Base-by-base conservation (phyloP, 352 stramenopile genomes). In the Globisporangium echinulatum region DNA sequence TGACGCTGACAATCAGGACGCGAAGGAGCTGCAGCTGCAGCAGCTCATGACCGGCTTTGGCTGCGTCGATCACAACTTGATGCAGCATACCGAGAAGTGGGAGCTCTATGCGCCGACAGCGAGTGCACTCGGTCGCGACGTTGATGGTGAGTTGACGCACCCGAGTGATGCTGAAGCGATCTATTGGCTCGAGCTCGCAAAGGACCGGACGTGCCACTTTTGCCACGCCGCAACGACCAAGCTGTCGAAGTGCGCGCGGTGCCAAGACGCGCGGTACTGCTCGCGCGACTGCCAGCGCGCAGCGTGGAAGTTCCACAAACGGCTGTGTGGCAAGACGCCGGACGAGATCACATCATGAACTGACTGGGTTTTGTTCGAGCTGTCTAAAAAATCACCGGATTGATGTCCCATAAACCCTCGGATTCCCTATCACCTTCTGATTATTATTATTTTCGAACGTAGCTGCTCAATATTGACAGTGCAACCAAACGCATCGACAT, bases 1-100 rank as follows among this genome's bases (percentile, higher is more conserved):
- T 38, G 68, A 68, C 48, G 56, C 69, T 49, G 58, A 69, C 15
- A 55, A 71, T 42, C 53, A 63, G 52, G 52, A 71, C 37, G 56
- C 65, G 46, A 82, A 83, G 61, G 61, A 74, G 36, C 51, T 40
- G 15, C 66, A 73, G 25, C 57, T 87, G 15, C 67, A 81, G 48
- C 62, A 61, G 19, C 66, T 94, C 50, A 94, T 94, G 85, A 71
- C 69, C 47, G 75, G 65, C 37, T 92, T 94, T 61, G 77, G 76
- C 38, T 85, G 75, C 55, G 70, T 88, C 44, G 69, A 85, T 19
- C 80, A 83, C 58, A 92, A 94, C 50, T 58, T 94, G 47, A 92
- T 92, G 81, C 71, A 89, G 43, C 71, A 92, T 51, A 85, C 70
- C 0, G 85, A 94, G 55, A 94, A 92, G 57, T 94, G 85, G 85